These are phyloP conservation scores for Wallacemonas sp. DNA, from an alignment of 208 protist species.

Conservation along the genomic window DNA sequence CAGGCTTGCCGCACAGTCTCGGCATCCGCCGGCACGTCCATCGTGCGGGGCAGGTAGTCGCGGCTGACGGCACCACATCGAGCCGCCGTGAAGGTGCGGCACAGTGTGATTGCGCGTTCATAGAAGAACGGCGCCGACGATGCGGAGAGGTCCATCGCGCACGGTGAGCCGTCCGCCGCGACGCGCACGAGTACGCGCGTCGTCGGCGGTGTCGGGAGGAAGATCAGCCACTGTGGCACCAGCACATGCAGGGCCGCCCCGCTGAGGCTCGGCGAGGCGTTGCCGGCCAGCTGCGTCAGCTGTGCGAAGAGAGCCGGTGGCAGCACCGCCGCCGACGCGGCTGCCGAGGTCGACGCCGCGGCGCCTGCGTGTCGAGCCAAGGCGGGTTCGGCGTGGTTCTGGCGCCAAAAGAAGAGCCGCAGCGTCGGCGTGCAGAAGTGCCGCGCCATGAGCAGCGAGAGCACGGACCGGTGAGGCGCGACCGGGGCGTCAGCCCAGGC, in stretches of 20 bases:
- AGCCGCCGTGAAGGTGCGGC: background rate
- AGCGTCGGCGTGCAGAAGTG: background rate
- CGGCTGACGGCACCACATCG: background rate
- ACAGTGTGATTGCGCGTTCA: background rate
- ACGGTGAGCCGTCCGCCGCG: background rate
- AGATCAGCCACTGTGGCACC: conserved; percentile 7
- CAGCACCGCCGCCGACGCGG: background rate
- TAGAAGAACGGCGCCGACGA: background rate
- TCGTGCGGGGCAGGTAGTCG: background rate
- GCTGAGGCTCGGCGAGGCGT: conserved; percentile 4
- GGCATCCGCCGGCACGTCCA: background rate
- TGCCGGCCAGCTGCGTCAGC: background rate
- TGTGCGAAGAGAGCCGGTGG: background rate
- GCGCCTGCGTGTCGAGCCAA: background rate
- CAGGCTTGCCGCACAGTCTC: background rate
- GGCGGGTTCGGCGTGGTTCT: background rate
- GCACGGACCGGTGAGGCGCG: background rate
- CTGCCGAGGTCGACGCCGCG: background rate
- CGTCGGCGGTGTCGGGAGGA: background rate
- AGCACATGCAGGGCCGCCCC: background rate
- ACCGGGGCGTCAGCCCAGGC: background rate
- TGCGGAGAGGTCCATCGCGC: background rate
- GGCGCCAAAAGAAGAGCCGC: conserved; percentile 7
- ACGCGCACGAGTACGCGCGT: conserved; percentile 6
- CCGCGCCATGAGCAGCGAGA: background rate